These are phyloP conservation scores for Vicia villosa DNA, from an alignment of 306 rosid genomes.

Conservation along the genomic window DNA sequence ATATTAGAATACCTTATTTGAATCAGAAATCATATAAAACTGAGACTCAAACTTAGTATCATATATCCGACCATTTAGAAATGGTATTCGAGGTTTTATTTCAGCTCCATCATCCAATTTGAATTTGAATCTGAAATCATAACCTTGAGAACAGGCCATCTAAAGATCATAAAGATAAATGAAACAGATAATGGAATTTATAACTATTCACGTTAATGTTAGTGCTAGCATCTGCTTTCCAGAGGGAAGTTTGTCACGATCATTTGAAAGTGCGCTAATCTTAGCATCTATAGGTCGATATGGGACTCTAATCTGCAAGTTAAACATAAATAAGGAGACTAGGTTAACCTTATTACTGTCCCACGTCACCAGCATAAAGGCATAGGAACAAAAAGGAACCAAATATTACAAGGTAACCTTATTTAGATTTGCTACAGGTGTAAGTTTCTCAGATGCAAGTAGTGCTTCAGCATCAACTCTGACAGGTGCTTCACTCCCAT, in stretches of 20 bases:
- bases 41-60: constrained; percentile 95
- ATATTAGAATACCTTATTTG: constrained; percentile 69
- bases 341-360: constrained; percentile 21
- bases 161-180: constrained; percentile 31
- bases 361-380: constrained; percentile 35
- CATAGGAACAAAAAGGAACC: constrained; percentile 30
- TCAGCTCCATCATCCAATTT: constrained; percentile 94
- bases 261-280: constrained; percentile 67
- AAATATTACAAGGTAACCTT: constrained; percentile 57
- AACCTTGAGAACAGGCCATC: constrained; percentile 30
- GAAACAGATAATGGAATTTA: constrained; percentile 34
- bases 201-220: constrained; percentile 72
- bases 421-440: constrained; percentile 78
- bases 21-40: constrained; percentile 86
- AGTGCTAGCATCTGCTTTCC: constrained; percentile 88
- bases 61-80: constrained; percentile 80
- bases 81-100: constrained; percentile 82
- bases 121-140: constrained; percentile 78
- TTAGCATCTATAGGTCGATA: constrained; percentile 81
- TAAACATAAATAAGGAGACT: constrained; percentile 28
- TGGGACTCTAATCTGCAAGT: constrained; percentile 74
- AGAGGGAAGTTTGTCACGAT: constrained; percentile 91
- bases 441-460: constrained; percentile 82
- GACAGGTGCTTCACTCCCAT: constrained; percentile 94
- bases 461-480: constrained; percentile 86